phyloP scores from a whole-genome alignment of 2,329 filamentous ascomycete species.

The Amesomyces nigricolor region DNA sequence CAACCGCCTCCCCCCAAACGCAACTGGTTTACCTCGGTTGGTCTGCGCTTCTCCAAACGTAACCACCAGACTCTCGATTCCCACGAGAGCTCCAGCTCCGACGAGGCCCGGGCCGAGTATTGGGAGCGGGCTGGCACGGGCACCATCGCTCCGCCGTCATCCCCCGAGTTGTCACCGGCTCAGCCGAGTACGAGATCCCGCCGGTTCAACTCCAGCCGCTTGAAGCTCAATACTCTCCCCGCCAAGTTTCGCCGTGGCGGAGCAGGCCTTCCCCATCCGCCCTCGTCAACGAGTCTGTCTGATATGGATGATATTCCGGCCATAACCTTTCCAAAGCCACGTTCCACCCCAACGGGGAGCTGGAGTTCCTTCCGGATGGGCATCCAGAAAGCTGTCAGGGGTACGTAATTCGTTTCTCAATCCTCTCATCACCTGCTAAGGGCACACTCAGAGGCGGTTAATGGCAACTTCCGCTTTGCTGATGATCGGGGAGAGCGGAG shows the following conservation, averaged over 20 bases:
- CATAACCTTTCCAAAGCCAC: not conserved
- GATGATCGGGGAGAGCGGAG: not conserved
- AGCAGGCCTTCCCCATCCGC: not conserved
- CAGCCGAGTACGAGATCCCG: not conserved
- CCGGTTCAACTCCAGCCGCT: not conserved
- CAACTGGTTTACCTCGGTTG: slow-evolving; percentile 7
- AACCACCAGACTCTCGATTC: not conserved
- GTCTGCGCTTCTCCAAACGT: slow-evolving; percentile 1
- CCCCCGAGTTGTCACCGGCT: not conserved
- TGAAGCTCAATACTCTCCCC: slow-evolving; percentile 3
- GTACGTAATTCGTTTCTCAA: not conserved
- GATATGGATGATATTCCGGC: slow-evolving; percentile 3
- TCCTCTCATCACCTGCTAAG: too few relatives aligned
- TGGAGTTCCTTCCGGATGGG: slow-evolving; percentile 13
- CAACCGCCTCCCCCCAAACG: not conserved
- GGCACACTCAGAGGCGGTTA: not conserved
- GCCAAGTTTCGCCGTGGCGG: slow-evolving; percentile 1
- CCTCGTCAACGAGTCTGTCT: not conserved
- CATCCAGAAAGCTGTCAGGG: slow-evolving; percentile 8
- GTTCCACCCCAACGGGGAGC: not conserved
- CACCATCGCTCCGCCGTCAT: not conserved
- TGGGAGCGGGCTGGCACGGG: not conserved
- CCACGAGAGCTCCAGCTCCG: not conserved
- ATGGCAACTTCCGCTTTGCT: slow-evolving; percentile 5
- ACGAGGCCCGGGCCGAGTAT: not conserved